Evolutionary conservation across 2,329 filamentous ascomycete species (phyloP).

Genomic region (Canariomyces notabilis): DNA sequence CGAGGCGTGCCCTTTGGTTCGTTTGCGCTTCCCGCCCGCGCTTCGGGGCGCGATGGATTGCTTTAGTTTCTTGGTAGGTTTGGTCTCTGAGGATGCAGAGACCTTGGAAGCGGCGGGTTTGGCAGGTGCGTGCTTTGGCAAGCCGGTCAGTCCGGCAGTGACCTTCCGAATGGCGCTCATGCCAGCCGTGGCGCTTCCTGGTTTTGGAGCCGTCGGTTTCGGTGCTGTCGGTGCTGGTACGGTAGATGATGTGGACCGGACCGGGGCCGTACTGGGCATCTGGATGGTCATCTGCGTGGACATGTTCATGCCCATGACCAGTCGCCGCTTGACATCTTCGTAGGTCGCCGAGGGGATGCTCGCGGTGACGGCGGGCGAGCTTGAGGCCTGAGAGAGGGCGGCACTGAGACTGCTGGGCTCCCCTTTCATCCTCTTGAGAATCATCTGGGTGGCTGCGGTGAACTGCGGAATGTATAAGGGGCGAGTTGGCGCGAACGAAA

Average conservation of each 20-base stretch:
- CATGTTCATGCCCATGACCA: slow-evolving; percentile 37
- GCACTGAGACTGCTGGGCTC: slow-evolving; percentile 33
- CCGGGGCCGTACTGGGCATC: slow-evolving; percentile 27
- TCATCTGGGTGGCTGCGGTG: slow-evolving; percentile 37
- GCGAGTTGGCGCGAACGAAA: slow-evolving; percentile 10
- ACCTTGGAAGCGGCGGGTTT: slow-evolving; percentile 12
- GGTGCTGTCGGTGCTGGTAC: slow-evolving; percentile 1
- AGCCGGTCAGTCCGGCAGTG: slow-evolving; percentile 23
- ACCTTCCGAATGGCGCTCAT: slow-evolving; percentile 28
- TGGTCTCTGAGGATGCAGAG: slow-evolving; percentile 17
- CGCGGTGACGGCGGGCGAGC: slow-evolving; percentile 21
- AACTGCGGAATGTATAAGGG: slow-evolving; percentile 28
- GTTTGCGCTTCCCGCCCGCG: slow-evolving; percentile 32
- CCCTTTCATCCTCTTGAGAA: slow-evolving; percentile 35
- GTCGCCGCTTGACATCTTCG: slow-evolving; percentile 37
- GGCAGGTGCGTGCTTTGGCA: slow-evolving; percentile 11
- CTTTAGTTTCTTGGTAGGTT: slow-evolving; percentile 23
- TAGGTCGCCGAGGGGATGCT: slow-evolving; percentile 33
- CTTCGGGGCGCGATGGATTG: slow-evolving; percentile 17
- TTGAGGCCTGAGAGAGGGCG: slow-evolving; percentile 32
- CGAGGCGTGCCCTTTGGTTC: slow-evolving; percentile 24
- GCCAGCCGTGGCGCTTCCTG: slow-evolving; percentile 4
- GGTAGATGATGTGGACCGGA: slow-evolving; percentile 11
- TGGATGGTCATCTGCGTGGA: slow-evolving; percentile 34
- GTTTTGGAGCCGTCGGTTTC: neutral